A percentile compares a stretch with the other conserved stretches of the same genome.
Evolutionary conservation across 1,139 yeast species (phyloP).

Genomic region (Geotrichum carabidarum): DNA sequence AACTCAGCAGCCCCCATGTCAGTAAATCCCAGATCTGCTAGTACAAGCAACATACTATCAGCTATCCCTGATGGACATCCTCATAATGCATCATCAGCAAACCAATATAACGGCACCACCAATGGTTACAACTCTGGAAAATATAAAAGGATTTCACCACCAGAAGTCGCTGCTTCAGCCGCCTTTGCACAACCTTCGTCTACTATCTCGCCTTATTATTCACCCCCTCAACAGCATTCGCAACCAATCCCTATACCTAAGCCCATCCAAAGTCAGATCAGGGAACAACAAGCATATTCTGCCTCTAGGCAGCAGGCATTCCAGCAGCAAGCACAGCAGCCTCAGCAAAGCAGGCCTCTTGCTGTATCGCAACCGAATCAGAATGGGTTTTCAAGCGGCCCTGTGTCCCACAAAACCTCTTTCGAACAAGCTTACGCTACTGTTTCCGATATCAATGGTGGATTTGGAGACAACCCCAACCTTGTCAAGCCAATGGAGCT

Average conservation of each 20-base stretch:
- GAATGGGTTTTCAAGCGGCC: neutral
- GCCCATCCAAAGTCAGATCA: conserved; percentile 3
- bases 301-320: conserved; percentile 15
- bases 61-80: neutral
- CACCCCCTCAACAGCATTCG: conserved; percentile 8
- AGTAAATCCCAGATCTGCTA: conserved; percentile 10
- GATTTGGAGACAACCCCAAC: conserved; percentile 35
- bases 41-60: conserved; percentile 8
- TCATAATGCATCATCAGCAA: conserved; percentile 1
- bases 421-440: conserved; percentile 3
- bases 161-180: conserved; percentile 36
- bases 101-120: conserved; percentile 29
- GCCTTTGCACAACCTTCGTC: conserved; percentile 25
- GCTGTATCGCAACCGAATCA: neutral
- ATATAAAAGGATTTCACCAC: neutral
- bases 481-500: conserved; percentile 40
- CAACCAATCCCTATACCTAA: conserved; percentile 1
- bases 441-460: conserved; percentile 21
- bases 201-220: conserved; percentile 11
- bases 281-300: conserved; percentile 12
- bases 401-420: conserved; percentile 21
- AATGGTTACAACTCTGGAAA: conserved; percentile 18
- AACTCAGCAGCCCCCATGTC: conserved; percentile 14
- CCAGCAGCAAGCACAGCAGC: conserved; percentile 37
- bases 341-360: conserved; percentile 24